phyloP scores from a whole-genome alignment of 768 basidiomycete species.

The Termitomyces titanicus region DNA sequence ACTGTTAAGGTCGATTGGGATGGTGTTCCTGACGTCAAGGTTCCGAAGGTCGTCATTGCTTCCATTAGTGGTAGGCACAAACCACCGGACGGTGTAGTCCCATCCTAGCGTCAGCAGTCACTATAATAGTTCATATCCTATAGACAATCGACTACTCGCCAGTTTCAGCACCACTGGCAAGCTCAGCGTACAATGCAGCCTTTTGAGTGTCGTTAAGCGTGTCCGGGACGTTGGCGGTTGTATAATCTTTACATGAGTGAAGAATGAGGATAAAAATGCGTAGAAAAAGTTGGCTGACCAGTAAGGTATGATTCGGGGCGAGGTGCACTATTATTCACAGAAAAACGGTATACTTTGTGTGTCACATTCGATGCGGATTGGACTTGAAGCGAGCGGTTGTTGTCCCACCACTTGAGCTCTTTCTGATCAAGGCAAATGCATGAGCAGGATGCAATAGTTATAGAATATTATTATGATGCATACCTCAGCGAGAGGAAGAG shows the following conservation, averaged over 20 bases:
- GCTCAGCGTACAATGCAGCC: conserved; percentile 74
- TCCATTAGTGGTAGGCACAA: conserved; percentile 29
- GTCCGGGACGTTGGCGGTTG: conserved; percentile 68
- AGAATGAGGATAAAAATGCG: background rate
- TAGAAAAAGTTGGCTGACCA: conserved; percentile 33
- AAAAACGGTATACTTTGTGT: conserved; percentile 66
- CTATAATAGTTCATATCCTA: background rate
- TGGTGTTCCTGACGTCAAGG: conserved; percentile 63
- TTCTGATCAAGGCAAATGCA: conserved; percentile 35
- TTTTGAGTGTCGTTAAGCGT: conserved; percentile 58
- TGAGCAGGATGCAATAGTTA: background rate
- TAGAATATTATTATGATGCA: conserved; percentile 5
- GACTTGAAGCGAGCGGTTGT: conserved; percentile 66
- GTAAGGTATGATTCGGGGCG: conserved; percentile 80
- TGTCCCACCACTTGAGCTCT: conserved; percentile 82
- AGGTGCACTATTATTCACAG: conserved; percentile 81
- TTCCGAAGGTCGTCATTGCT: conserved; percentile 57
- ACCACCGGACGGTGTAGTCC: conserved; percentile 56
- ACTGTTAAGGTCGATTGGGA: conserved; percentile 81
- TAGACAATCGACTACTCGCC: conserved; percentile 34
- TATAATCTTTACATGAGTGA: conserved; percentile 55
- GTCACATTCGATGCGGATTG: conserved; percentile 66
- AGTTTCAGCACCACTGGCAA: conserved; percentile 85
- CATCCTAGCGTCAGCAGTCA: conserved; percentile 28
- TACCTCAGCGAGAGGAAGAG: conserved; percentile 82